phyloP scores from a whole-genome alignment of 768 basidiomycete species.

The Porphyrellus cyaneotinctus region DNA sequence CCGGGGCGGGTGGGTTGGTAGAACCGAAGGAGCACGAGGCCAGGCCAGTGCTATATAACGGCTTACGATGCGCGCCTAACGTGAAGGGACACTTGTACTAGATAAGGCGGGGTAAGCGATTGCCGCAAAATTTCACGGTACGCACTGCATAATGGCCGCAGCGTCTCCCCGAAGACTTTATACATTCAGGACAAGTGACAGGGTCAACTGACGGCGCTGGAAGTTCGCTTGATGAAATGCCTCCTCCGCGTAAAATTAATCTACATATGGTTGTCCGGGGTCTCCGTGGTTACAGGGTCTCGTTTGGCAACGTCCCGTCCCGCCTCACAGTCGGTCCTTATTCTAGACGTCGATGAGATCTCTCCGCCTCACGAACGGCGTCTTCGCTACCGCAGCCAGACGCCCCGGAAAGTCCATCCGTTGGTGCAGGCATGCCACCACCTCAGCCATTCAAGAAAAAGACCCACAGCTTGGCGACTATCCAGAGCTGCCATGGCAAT shows the following conservation, averaged over 20 bases:
- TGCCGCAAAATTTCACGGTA: constrained; percentile 19
- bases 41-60: constrained; percentile 17
- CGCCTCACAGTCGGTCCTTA: constrained; percentile 4
- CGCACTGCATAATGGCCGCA: constrained; percentile 17
- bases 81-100: constrained; percentile 1
- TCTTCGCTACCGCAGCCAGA: constrained; percentile 5
- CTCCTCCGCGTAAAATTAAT: not conserved
- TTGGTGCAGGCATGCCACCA: constrained; percentile 14
- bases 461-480: constrained; percentile 74
- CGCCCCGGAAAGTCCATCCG: not conserved
- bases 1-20: constrained; percentile 2
- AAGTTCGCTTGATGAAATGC: constrained; percentile 9
- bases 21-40: constrained; percentile 7
- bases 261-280: constrained; percentile 16
- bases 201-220: constrained; percentile 18
- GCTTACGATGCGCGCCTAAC: constrained; percentile 1
- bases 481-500: constrained; percentile 64
- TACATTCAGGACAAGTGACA: constrained; percentile 12
- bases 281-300: constrained; percentile 23
- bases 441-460: constrained; percentile 29
- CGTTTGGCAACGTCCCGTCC: not conserved
- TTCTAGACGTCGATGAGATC: constrained; percentile 15
- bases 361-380: constrained; percentile 16
- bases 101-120: constrained; percentile 18
- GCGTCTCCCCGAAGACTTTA: constrained; percentile 12